Percentiles rank a stretch among this genome's conserved stretches.
These are phyloP conservation scores for Mycena chlorophos DNA, from an alignment of 768 basidiomycete genomes.

Conservation along the genomic window DNA sequence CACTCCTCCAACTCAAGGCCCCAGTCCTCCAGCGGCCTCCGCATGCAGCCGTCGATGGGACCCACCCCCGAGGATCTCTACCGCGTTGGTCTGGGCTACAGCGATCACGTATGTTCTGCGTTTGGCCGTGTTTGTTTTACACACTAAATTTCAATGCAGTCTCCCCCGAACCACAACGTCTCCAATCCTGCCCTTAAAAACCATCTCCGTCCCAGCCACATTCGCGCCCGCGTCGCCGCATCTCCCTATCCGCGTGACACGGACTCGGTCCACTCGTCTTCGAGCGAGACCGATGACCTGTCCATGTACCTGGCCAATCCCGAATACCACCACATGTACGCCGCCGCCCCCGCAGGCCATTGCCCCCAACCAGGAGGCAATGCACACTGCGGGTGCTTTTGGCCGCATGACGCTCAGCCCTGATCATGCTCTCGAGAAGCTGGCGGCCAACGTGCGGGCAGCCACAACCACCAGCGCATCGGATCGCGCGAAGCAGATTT, in stretches of 20 bases:
- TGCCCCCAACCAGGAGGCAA: constrained; percentile 50
- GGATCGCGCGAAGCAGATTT: constrained; percentile 88
- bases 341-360: constrained; percentile 42
- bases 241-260: constrained; percentile 86
- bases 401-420: constrained; percentile 74
- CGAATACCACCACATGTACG: constrained; percentile 72
- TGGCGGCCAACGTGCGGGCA: constrained; percentile 82
- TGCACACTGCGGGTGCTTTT: constrained; percentile 73
- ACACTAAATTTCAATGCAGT: constrained; percentile 42
- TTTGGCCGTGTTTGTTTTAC: constrained; percentile 18
- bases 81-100: constrained; percentile 59
- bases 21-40: constrained; percentile 71
- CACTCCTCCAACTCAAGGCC: constrained; percentile 74
- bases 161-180: constrained; percentile 75
- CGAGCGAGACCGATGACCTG: constrained; percentile 86
- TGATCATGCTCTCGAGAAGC: constrained; percentile 81
- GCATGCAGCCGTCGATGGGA: constrained; percentile 51
- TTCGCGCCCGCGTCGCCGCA: constrained; percentile 75
- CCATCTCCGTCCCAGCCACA: constrained; percentile 73
- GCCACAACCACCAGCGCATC: constrained; percentile 91
- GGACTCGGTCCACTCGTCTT: constrained; percentile 84
- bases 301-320: constrained; percentile 67
- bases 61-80: constrained; percentile 70
- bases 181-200: constrained; percentile 76
- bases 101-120: constrained; percentile 43